Evolutionary conservation across 2,329 filamentous ascomycete species (phyloP).

Genomic region (Beauveria bassiana): DNA sequence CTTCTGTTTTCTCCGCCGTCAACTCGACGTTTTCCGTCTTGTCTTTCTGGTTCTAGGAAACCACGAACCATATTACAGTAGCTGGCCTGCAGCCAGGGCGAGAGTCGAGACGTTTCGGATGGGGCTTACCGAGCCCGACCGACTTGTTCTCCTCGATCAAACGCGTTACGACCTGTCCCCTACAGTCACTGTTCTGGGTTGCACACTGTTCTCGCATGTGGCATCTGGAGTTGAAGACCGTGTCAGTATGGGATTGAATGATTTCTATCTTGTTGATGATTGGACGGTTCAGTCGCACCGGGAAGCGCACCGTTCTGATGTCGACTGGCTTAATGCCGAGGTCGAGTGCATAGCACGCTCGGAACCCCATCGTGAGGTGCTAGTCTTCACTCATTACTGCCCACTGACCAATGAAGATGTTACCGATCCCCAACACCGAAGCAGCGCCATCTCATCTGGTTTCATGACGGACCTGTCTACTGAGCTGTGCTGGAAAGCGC

Average conservation of each 20-base stretch:
- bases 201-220: slow-evolving; percentile 34
- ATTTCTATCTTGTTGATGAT: slow-evolving; percentile 23
- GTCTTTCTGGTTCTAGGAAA: slow-evolving; percentile 40
- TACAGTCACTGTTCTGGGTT: slow-evolving; percentile 34
- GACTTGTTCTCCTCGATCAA: slow-evolving; percentile 1
- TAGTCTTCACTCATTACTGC: slow-evolving; percentile 33
- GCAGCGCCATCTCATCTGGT: slow-evolving; percentile 15
- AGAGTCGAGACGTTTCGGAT: slow-evolving; percentile 1
- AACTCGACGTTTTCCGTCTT: slow-evolving; percentile 31
- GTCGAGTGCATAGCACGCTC: slow-evolving; percentile 10
- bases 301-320: slow-evolving; percentile 16
- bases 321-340: slow-evolving; percentile 20
- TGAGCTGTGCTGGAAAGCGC: slow-evolving; percentile 30
- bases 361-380: slow-evolving; percentile 19
- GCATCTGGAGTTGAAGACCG: slow-evolving; percentile 19
- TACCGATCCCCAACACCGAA: slow-evolving; percentile 25
- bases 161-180: slow-evolving; percentile 5
- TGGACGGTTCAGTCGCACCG: slow-evolving; percentile 20
- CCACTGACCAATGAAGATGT: slow-evolving; percentile 18
- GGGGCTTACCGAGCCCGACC: not conserved
- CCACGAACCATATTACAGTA: slow-evolving; percentile 34
- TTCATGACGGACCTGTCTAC: slow-evolving; percentile 34
- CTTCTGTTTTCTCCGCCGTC: slow-evolving; percentile 31
- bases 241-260: slow-evolving; percentile 20
- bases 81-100: not conserved